Evolutionary conservation across 805 yeast genomes (phyloP), one percentile per base, ranked within the genome.

Genomic region (Naumovozyma baii): DNA sequence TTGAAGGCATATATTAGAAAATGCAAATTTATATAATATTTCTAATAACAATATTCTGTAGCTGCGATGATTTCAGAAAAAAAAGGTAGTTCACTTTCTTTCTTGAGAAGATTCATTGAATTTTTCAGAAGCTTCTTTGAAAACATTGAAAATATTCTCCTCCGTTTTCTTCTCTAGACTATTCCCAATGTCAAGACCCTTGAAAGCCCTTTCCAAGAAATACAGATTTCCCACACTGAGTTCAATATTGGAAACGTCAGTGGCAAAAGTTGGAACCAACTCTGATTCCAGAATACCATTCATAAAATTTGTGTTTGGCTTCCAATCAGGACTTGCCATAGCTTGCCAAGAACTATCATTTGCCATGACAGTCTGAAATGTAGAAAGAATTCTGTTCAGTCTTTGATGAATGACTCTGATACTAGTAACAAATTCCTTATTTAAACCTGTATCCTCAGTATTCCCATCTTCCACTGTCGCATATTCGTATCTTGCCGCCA

Each of bases 401-500:
- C 26, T 22, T 22, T 22, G 26, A 10, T 10, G 7, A 22, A 22
- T 22, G 7, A 10, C 26, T 10, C 10, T 10, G 7, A 22, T 10
- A 22, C 26, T 10, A 22, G 26, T 22, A 22, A 22, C 26, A 22
- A 22, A 22, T 7, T 22, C 26, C 10, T 22, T 22, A 22, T 7
- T 22, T 22, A 22, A 22, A 22, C 26, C 26, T 7, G 7, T 22
- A 22, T 22, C 10, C 26, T 22, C 26, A 22, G 7, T 22, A 22
- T 22, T 22, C 26, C 10, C 26, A 22, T 22, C 26, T 22, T 22
- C 26, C 26, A 7, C 26, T 7, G 10, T 22, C 9, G 26, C 26
- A 22, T 22, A 64, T 39, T 73, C 74, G 60, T 72, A 72, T 48
- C 97, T 71, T 3, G 80, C 65, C 3, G 69, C 70, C 40, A 88